phyloP scores from a whole-genome alignment of 345 rosid species.

The Aquilaria malaccensis region DNA sequence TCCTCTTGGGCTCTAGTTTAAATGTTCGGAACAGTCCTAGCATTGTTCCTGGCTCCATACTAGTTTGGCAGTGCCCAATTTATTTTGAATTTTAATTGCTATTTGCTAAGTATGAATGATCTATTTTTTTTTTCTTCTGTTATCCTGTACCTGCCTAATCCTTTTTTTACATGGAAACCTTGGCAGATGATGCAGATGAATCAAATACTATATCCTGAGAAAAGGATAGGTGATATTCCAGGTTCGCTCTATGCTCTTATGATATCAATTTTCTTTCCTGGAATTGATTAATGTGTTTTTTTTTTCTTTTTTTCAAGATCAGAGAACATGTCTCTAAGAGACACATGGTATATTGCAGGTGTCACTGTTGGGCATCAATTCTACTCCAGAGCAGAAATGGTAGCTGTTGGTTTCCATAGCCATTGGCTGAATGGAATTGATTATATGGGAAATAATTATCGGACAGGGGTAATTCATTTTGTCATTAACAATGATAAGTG shows the following conservation, averaged over 20 bases:
- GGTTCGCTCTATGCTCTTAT: constrained; percentile 36
- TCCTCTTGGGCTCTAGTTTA: too few species aligned
- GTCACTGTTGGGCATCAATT: constrained; percentile 81
- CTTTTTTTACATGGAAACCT: background rate
- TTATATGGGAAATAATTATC: constrained; percentile 59
- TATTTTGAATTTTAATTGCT: background rate
- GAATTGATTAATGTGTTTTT: background rate
- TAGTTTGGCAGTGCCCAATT: background rate
- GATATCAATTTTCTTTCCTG: background rate
- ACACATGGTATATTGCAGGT: constrained; percentile 36
- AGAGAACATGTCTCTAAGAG: constrained; percentile 1
- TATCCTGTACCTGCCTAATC: background rate
- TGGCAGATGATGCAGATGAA: constrained; percentile 48
- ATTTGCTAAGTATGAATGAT: background rate
- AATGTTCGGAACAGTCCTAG: too few species aligned
- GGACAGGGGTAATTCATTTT: constrained; percentile 35
- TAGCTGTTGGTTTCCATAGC: constrained; percentile 74
- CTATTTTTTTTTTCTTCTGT: background rate
- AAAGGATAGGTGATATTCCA: constrained; percentile 66
- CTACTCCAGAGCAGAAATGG: constrained; percentile 93
- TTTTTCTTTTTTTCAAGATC: background rate
- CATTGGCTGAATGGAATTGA: constrained; percentile 98
- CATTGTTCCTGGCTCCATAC: background rate
- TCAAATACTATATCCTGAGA: constrained; percentile 43
- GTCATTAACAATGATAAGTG: background rate